phyloP scores from a whole-genome alignment of 2,329 filamentous ascomycete genomes.

The Fusarium ambrosium region DNA sequence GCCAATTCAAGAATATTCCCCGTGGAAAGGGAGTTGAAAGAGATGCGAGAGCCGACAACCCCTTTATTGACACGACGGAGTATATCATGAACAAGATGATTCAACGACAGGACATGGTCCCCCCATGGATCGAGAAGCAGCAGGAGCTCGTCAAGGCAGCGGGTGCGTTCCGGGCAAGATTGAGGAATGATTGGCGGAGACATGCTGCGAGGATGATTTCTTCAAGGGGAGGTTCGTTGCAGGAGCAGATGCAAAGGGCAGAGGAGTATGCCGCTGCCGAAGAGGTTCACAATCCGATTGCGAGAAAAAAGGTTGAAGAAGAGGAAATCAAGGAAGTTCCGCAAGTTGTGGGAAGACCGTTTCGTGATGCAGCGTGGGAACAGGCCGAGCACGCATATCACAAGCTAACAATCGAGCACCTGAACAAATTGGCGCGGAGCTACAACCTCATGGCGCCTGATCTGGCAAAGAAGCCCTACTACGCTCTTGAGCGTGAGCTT shows the following conservation, averaged over 20 bases:
- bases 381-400: constrained; percentile 80
- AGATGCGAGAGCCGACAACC: constrained; percentile 86
- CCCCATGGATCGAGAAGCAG: constrained; percentile 99
- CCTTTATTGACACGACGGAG: constrained; percentile 95
- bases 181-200: constrained; percentile 86
- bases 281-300: constrained; percentile 70
- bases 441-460: constrained; percentile 97
- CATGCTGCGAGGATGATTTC: constrained; percentile 85
- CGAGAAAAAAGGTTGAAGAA: constrained; percentile 54
- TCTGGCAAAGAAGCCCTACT: constrained; percentile 93
- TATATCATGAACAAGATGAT: constrained; percentile 99
- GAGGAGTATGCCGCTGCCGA: constrained; percentile 83
- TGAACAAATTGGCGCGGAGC: constrained; percentile 84
- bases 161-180: constrained; percentile 77
- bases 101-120: constrained; percentile 93
- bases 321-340: constrained; percentile 51
- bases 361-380: constrained; percentile 85
- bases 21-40: constrained; percentile 83
- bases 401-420: constrained; percentile 78
- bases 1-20: constrained; percentile 87
- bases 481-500: constrained; percentile 85
- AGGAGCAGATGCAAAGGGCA: constrained; percentile 79
- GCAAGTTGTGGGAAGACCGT: constrained; percentile 63
- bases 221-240: constrained; percentile 79
- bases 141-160: constrained; percentile 84